Percentiles rank a stretch among this genome's conserved stretches.
These are phyloP conservation scores for Immersiporthe knoxdaviesiana DNA, from an alignment of 2,329 filamentous ascomycete genomes.

Conservation along the genomic window DNA sequence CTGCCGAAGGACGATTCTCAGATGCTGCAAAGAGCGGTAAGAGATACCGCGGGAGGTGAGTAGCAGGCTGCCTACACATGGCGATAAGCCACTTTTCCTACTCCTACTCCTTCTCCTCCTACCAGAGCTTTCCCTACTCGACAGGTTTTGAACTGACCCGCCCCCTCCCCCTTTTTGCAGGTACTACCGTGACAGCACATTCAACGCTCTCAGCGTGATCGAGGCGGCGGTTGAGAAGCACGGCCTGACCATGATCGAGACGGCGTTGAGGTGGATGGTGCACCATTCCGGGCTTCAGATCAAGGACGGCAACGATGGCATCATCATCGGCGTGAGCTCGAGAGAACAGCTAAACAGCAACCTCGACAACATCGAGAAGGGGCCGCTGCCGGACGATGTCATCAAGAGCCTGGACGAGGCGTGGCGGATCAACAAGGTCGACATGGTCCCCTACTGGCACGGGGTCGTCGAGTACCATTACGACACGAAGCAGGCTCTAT, in stretches of 20 bases:
- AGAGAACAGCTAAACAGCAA: conserved; percentile 61
- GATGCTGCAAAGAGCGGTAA: conserved; percentile 52
- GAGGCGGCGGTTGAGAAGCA: conserved; percentile 70
- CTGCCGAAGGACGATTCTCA: conserved; percentile 72
- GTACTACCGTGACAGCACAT: conserved; percentile 71
- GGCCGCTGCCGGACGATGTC: conserved; percentile 76
- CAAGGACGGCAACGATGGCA: conserved; percentile 58
- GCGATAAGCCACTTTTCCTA: neutral
- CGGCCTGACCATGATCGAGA: conserved; percentile 71
- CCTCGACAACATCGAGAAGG: conserved; percentile 63
- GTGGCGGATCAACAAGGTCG: conserved; percentile 69
- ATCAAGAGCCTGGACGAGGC: conserved; percentile 75
- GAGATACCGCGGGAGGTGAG: conserved; percentile 60
- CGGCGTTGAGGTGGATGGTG: conserved; percentile 71
- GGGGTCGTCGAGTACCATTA: conserved; percentile 69
- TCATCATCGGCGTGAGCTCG: conserved; percentile 64
- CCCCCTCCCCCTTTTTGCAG: neutral
- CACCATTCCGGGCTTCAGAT: conserved; percentile 68
- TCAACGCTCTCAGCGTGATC: conserved; percentile 67
- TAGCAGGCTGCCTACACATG: neutral
- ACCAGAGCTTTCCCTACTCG: neutral
- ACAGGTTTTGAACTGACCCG: neutral
- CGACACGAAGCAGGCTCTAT: conserved; percentile 64
- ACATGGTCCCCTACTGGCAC: conserved; percentile 58
- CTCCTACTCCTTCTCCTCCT: neutral